Percentiles rank a stretch among this genome's conserved stretches.
These are phyloP conservation scores for Phytomonas sp. DNA, from an alignment of 208 protist species.

Conservation along the genomic window DNA sequence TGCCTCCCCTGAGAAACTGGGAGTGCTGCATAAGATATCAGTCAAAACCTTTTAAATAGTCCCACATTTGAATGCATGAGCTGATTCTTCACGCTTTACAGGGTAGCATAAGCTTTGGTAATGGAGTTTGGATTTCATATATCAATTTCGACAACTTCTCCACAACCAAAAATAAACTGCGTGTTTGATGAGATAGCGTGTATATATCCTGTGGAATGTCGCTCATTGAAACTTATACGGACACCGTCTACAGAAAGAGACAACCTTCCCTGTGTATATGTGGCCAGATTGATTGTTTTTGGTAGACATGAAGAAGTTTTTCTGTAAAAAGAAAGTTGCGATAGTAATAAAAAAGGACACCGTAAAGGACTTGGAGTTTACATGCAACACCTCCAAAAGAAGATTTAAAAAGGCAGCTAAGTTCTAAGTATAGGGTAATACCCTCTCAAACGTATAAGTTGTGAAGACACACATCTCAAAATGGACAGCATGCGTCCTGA, in stretches of 20 bases:
- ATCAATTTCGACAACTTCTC: neutral
- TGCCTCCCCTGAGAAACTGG: too few species aligned
- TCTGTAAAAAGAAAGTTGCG: neutral
- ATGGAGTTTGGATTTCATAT: neutral
- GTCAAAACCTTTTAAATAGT: neutral
- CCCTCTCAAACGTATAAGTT: neutral
- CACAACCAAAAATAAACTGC: neutral
- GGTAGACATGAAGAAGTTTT: too few species aligned
- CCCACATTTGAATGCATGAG: neutral
- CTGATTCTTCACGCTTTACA: neutral
- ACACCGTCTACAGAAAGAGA: neutral
- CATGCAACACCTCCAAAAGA: neutral
- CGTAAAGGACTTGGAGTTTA: neutral
- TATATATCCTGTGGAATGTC: neutral
- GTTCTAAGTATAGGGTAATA: neutral
- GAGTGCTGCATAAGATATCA: neutral
- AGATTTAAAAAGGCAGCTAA: neutral
- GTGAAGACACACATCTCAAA: neutral
- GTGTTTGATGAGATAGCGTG: neutral
- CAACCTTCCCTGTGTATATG: neutral
- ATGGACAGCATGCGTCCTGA: neutral
- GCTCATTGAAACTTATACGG: neutral
- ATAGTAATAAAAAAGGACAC: neutral
- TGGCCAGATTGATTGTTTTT: neutral
- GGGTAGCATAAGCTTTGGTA: neutral